These are phyloP conservation scores for Penicillium coffeae DNA, from an alignment of 495 filamentous ascomycete species.

Conservation along the genomic window DNA sequence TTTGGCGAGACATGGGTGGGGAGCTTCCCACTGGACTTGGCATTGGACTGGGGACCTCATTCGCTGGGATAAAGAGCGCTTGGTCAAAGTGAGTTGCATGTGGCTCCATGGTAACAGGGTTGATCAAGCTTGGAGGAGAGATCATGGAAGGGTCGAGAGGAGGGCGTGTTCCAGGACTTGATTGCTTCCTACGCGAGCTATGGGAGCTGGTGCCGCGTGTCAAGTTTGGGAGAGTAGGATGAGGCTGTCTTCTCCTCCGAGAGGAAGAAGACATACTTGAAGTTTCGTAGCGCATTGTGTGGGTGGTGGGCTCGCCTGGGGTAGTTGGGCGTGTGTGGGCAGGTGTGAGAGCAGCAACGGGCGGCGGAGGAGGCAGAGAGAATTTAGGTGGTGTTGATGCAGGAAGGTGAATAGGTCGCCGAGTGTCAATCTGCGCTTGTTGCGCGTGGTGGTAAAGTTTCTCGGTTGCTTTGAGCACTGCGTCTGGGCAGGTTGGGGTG, in stretches of 20 bases:
- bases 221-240: constrained; percentile 31
- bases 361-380: constrained; percentile 32
- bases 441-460: constrained; percentile 28
- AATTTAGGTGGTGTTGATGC: constrained; percentile 30
- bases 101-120: constrained; percentile 44
- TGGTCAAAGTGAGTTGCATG: constrained; percentile 44
- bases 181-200: constrained; percentile 25
- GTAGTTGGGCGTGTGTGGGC: constrained; percentile 21
- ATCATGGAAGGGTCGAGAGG: constrained; percentile 43
- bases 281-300: constrained; percentile 34
- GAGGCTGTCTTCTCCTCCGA: constrained; percentile 30
- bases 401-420: constrained; percentile 27
- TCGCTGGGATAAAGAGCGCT: constrained; percentile 43
- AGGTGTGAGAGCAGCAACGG: constrained; percentile 20
- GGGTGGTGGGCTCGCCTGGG: constrained; percentile 14
- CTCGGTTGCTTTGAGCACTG: constrained; percentile 27
- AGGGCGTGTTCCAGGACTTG: constrained; percentile 25
- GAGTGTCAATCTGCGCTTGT: constrained; percentile 12
- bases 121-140: constrained; percentile 39
- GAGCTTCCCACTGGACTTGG: constrained; percentile 37
- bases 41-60: constrained; percentile 40
- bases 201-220: constrained; percentile 19
- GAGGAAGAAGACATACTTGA: constrained; percentile 24
- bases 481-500: constrained; percentile 28
- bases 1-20: constrained; percentile 32